Evolutionary conservation across 306 rosid species (phyloP).

Genomic region (Cucumis cinereus): DNA sequence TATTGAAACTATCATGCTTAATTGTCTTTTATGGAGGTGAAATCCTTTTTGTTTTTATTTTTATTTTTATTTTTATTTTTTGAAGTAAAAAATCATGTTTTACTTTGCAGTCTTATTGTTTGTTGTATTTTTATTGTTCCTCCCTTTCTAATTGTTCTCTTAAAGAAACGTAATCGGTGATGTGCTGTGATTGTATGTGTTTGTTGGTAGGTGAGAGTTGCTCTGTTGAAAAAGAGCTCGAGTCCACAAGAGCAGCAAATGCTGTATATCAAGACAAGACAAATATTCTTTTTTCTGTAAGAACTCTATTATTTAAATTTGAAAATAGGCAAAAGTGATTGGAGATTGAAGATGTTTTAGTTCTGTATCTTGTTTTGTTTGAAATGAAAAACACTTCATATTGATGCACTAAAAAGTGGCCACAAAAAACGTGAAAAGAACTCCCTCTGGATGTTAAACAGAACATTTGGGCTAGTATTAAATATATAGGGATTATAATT

Average conservation of each 20-base stretch:
- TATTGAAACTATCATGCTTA: not conserved
- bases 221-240: conserved; percentile 87
- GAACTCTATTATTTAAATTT: conserved; percentile 11
- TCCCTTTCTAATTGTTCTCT: not conserved
- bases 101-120: not conserved
- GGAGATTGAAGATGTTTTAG: not conserved
- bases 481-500: not conserved
- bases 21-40: not conserved
- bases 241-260: conserved; percentile 54
- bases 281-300: conserved; percentile 87
- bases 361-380: not conserved
- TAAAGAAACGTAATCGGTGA: not conserved
- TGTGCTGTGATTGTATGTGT: not conserved
- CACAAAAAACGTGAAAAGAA: not conserved
- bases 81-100: not conserved
- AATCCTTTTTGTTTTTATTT: not conserved
- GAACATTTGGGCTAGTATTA: not conserved
- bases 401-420: not conserved
- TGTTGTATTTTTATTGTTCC: not conserved
- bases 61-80: too few relatives aligned
- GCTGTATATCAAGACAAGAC: conserved; percentile 98
- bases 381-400: not conserved
- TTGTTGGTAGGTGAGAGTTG: conserved; percentile 71
- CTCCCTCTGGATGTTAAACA: not conserved
- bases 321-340: not conserved